Evolutionary conservation across 345 rosid species (phyloP).

Genomic region (Eucalyptus decipiens): DNA sequence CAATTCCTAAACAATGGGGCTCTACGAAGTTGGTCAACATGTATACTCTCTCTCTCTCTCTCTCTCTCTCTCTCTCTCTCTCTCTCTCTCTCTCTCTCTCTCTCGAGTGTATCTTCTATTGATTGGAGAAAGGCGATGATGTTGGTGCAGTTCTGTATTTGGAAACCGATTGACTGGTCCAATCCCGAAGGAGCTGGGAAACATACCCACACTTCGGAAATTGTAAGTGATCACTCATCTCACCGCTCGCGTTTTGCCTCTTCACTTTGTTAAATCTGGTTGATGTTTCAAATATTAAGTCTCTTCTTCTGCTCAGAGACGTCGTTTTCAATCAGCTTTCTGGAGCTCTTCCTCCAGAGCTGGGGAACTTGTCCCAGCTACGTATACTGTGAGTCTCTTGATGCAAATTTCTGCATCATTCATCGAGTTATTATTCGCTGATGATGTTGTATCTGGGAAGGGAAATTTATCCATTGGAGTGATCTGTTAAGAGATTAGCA

Average conservation of each 20-base stretch:
- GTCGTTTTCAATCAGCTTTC: background rate
- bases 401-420: background rate
- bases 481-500: background rate
- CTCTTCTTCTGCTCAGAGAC: background rate
- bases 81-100: background rate
- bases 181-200: background rate
- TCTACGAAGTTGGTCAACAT: background rate
- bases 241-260: background rate
- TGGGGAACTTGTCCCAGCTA: background rate
- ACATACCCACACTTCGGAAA: background rate
- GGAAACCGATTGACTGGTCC: background rate
- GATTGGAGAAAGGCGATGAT: background rate
- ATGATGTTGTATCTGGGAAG: background rate
- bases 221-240: background rate
- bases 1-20: background rate
- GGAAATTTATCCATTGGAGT: background rate
- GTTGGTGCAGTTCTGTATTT: background rate
- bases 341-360: background rate
- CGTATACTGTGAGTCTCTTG: background rate
- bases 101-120: background rate
- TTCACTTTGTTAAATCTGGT: background rate
- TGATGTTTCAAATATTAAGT: background rate
- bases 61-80: background rate
- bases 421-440: background rate
- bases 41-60: background rate